These are phyloP conservation scores for Rhizopus stolonifer DNA, from an alignment of 371 early-diverging fungal species.

Conservation along the genomic window DNA sequence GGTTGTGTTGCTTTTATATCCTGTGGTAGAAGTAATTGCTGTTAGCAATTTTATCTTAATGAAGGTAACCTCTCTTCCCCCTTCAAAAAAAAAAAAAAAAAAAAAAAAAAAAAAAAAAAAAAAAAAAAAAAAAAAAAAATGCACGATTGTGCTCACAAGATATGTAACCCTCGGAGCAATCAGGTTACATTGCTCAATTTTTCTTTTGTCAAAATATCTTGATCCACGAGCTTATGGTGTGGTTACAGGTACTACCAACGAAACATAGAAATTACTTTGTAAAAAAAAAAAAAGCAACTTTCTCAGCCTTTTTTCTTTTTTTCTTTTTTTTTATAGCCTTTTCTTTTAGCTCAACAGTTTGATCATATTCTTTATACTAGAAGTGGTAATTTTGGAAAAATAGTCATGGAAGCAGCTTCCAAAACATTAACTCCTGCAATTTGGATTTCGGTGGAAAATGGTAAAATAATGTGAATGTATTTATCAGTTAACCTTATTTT, in stretches of 20 bases:
- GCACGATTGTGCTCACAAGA: no score
- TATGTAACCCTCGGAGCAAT: conserved; percentile 79
- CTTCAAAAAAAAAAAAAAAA: no score
- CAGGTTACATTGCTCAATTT: conserved; percentile 63
- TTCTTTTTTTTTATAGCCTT: no score
- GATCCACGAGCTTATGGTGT: conserved; percentile 65
- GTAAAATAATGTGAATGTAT: conserved; percentile 19
- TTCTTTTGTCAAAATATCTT: conserved; percentile 75
- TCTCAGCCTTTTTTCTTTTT: no score
- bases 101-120: no score
- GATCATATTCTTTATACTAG: conserved; percentile 95
- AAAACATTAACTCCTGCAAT: conserved; percentile 75
- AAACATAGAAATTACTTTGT: conserved; percentile 71
- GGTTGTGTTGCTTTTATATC: conserved; percentile 66
- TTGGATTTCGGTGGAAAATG: conserved; percentile 89
- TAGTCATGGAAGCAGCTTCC: conserved; percentile 78
- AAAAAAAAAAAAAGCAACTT: conserved; percentile 1
- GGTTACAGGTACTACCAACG: conserved; percentile 74
- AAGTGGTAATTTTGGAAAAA: conserved; percentile 74
- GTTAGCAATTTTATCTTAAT: conserved; percentile 87
- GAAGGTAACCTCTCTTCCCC: no score
- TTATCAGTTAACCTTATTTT: neutral
- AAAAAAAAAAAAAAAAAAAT: no score
- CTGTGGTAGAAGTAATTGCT: conserved; percentile 86
- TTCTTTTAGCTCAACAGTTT: conserved; percentile 61